Evolutionary conservation across 768 basidiomycete genomes (phyloP).

Genomic region (Suillus spraguei): DNA sequence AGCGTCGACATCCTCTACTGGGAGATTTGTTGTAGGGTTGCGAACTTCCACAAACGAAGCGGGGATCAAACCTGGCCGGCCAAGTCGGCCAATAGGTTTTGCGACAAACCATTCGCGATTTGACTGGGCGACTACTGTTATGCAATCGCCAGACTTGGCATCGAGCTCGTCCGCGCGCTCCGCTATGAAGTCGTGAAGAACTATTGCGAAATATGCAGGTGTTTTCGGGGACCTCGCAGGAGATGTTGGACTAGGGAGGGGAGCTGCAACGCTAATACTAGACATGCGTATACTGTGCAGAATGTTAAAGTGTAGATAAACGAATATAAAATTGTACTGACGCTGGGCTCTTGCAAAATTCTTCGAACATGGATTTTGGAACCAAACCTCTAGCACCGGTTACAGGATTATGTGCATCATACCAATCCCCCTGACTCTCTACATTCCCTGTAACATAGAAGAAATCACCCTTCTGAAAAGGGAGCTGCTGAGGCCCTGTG

Average conservation of each 20-base stretch:
- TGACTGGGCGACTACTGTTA: constrained; percentile 98
- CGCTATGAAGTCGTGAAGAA: constrained; percentile 94
- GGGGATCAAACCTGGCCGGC: constrained; percentile 95
- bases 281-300: constrained; percentile 45
- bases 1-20: constrained; percentile 71
- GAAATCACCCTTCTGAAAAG: constrained; percentile 94
- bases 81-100: constrained; percentile 93
- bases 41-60: constrained; percentile 97
- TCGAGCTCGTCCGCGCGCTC: constrained; percentile 97
- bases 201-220: constrained; percentile 90
- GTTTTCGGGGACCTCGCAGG: constrained; percentile 39
- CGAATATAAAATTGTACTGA: constrained; percentile 39
- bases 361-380: constrained; percentile 85
- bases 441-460: constrained; percentile 91
- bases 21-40: constrained; percentile 83
- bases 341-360: constrained; percentile 77
- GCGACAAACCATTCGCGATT: constrained; percentile 99
- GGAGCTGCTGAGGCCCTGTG: constrained; percentile 78
- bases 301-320: constrained; percentile 9
- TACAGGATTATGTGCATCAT: constrained; percentile 94
- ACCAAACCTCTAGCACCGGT: constrained; percentile 91
- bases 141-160: constrained; percentile 89
- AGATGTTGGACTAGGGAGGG: constrained; percentile 32
- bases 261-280: constrained; percentile 26
- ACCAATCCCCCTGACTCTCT: constrained; percentile 64